Evolutionary conservation across 257 asterid genomes (phyloP).

Genomic region (Gynochthodes officinalis): DNA sequence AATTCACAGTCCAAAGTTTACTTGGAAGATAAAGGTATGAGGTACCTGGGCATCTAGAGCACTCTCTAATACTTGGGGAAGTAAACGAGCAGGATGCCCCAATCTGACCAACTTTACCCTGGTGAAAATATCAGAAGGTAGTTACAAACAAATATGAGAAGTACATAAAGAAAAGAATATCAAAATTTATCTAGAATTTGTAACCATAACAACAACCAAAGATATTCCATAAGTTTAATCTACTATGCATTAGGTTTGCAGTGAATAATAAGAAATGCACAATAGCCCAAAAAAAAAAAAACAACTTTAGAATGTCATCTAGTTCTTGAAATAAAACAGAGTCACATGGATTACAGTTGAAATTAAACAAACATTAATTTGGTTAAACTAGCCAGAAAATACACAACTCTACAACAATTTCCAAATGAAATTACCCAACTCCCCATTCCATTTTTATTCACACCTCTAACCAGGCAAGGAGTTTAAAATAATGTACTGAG

Average conservation of each 20-base stretch:
- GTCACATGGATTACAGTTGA: neutral
- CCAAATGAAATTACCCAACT: neutral
- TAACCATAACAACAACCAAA: neutral
- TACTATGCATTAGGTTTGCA: neutral
- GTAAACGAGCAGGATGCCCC: slow-evolving; percentile 98
- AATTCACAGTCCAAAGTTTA: slow-evolving; percentile 15
- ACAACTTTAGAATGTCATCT: neutral
- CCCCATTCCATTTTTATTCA: neutral
- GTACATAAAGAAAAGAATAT: neutral
- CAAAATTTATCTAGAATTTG: neutral
- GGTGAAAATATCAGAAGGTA: slow-evolving; percentile 12
- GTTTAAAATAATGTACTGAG: neutral
- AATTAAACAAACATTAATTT: neutral
- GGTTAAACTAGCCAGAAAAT: neutral
- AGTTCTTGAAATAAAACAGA: neutral
- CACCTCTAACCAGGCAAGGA: neutral
- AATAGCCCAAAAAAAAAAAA: neutral
- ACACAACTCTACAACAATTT: neutral
- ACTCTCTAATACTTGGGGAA: slow-evolving; percentile 91
- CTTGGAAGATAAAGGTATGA: slow-evolving; percentile 19
- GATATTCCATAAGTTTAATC: neutral
- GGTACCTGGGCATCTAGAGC: slow-evolving; percentile 93
- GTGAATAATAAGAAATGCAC: neutral
- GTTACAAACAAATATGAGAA: neutral
- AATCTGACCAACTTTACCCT: slow-evolving; percentile 94